Conservation (phyloP, 192 early-diverging fungal species). For the Coemansia sp. region DNA sequence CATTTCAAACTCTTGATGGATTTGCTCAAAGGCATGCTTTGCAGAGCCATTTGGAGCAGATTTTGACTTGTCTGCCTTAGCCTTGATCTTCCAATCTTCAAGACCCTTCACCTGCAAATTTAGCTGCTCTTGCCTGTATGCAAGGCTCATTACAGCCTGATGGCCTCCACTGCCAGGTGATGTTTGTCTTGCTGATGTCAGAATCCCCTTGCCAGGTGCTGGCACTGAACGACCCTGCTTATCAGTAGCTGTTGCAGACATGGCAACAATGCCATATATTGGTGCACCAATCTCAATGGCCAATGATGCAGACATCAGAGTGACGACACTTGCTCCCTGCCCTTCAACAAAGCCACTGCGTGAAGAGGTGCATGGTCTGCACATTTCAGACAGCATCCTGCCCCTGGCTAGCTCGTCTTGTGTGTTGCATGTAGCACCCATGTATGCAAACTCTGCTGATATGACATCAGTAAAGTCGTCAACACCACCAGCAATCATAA, state of each 20-base stretch:
- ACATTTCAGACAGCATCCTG: constrained; percentile 85
- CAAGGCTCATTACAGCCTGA: constrained; percentile 72
- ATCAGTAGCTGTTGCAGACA: constrained; percentile 87
- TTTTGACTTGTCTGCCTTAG: constrained; percentile 5
- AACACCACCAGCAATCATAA: constrained; percentile 82
- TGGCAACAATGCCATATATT: constrained; percentile 86
- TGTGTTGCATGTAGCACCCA: constrained; percentile 89
- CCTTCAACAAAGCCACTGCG: constrained; percentile 91
- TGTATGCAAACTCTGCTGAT: constrained; percentile 90
- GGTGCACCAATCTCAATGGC: constrained; percentile 92
- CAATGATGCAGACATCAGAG: constrained; percentile 82
- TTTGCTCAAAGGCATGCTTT: too few species aligned
- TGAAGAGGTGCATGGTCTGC: constrained; percentile 84
- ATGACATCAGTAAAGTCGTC: constrained; percentile 86
- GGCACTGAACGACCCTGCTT: constrained; percentile 93
- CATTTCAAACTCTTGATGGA: constrained; percentile 58
- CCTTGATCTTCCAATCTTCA: constrained; percentile 5
- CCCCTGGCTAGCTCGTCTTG: constrained; percentile 80
- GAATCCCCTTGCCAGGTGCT: constrained; percentile 90
- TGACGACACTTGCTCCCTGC: constrained; percentile 83
- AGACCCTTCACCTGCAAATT: constrained; percentile 21
- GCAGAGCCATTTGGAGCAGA: too few species aligned
- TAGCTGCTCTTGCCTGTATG: constrained; percentile 78
- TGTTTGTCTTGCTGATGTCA: constrained; percentile 79
- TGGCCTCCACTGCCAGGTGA: too few species aligned